Base-by-base conservation (phyloP, 306 rosid species). In the Cucumis cinereus region DNA sequence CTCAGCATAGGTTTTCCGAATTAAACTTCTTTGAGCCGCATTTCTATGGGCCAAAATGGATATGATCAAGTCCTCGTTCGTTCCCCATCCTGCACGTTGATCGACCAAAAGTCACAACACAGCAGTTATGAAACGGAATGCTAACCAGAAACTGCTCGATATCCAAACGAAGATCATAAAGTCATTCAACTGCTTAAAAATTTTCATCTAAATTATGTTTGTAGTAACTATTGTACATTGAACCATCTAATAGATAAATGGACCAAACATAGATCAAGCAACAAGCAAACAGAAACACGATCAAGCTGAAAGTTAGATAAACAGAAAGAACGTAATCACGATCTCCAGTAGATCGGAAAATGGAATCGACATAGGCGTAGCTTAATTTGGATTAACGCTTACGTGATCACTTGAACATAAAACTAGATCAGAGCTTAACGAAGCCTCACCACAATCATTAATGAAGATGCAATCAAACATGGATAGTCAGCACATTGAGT, bases 31-130 rank as follows among this genome's bases (percentile, higher is more conserved):
- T 60, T 88, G 92, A 57, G 64, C 78, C 22, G 86, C 84, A 68
- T 84, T 84, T 77, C 90, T 84, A 84, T 88, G 92, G 52, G 87
- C 76, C 86, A 86, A 76, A 64, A 88, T 88, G 64, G 92, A 82
- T 62, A 86, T 79, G 81, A 88, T 86, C 68, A 78, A 66, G 4
- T 0, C 82, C 76, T 88, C 87, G 36, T 88, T 85, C 33, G 92
- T 88, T n/a, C 87, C 88, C 92, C 90, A 88, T 77, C 90, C 92
- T 88, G 79, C 33, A 79, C 28, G 57, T 77, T 20, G 74, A 68
- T 68, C 17, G 17, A 19, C 22, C 50, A 64, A 3, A 8, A 40
- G 14, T 17, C 47, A 58, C 59, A 22, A 35, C 19, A 19, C 20
- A 50, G 41, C 22, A 16, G 62, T 22, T 30, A 77, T 17, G 35